phyloP scores from a whole-genome alignment of 306 rosid genomes.

The Acacia melanoxylon region DNA sequence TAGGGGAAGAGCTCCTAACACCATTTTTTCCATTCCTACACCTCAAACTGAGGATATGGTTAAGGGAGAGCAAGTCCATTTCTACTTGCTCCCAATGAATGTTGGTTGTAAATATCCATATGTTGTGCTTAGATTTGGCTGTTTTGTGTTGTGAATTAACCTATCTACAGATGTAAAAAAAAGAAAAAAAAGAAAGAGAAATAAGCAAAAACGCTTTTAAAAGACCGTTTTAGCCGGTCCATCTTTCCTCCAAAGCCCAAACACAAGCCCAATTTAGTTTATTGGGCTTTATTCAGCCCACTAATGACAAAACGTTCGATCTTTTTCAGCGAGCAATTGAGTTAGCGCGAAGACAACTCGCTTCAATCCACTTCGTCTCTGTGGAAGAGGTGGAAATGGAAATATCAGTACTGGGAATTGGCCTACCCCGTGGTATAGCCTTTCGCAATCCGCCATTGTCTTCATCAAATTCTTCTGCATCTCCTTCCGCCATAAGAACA shows the following conservation, averaged over 20 bases:
- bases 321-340: background rate
- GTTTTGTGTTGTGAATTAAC: too few relatives aligned
- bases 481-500: conserved; percentile 15
- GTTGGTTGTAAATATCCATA: too few relatives aligned
- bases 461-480: conserved; percentile 17
- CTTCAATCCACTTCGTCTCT: background rate
- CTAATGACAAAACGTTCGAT: background rate
- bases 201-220: too few relatives aligned
- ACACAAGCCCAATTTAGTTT: background rate
- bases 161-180: too few relatives aligned
- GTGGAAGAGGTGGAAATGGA: conserved; percentile 38
- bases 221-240: too few relatives aligned
- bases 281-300: background rate
- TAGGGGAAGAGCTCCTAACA: too few relatives aligned
- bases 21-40: too few relatives aligned
- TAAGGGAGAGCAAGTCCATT: too few relatives aligned
- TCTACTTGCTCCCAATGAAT: too few relatives aligned
- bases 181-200: too few relatives aligned
- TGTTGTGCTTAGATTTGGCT: too few relatives aligned
- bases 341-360: background rate
- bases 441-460: conserved; percentile 31
- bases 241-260: background rate
- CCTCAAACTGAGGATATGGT: too few relatives aligned
- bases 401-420: conserved; percentile 39
- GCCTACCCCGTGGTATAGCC: conserved; percentile 20